Evolutionary conservation across 2,329 filamentous ascomycete genomes (phyloP).

Genomic region (Fusarium ambrosium): DNA sequence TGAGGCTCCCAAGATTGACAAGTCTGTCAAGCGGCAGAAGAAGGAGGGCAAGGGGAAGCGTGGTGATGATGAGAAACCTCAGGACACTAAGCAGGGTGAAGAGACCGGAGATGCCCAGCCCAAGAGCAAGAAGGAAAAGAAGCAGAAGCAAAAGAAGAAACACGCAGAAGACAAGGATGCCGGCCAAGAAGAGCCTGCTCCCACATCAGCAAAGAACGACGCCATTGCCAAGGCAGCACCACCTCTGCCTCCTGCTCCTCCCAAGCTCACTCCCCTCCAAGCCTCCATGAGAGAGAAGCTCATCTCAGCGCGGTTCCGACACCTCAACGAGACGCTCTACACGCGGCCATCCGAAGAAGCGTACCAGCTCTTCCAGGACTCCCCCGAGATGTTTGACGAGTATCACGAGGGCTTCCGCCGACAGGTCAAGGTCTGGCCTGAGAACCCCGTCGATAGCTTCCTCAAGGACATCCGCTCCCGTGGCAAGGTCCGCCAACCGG

Average conservation of each 20-base stretch:
- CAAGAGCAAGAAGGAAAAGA: conserved; percentile 55
- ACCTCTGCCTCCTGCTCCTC: conserved; percentile 58
- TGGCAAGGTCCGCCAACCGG: conserved; percentile 64
- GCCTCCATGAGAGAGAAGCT: conserved; percentile 95
- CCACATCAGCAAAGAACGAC: conserved; percentile 38
- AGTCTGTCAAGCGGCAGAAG: conserved; percentile 53
- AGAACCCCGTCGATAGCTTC: conserved; percentile 94
- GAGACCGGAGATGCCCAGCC: conserved; percentile 39
- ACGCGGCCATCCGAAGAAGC: conserved; percentile 88
- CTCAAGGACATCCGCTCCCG: conserved; percentile 78
- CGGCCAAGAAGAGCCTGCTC: conserved; percentile 16
- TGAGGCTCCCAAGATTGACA: conserved; percentile 43
- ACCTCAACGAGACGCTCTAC: conserved; percentile 97
- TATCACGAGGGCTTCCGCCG: conserved; percentile 97
- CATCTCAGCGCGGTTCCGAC: conserved; percentile 93
- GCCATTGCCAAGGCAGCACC: conserved; percentile 43
- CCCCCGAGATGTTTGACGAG: conserved; percentile 94
- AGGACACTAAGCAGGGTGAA: conserved; percentile 18
- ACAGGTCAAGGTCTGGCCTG: conserved; percentile 95
- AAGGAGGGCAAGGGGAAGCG: conserved; percentile 50
- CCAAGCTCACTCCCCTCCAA: conserved; percentile 91
- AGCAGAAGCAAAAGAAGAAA: conserved; percentile 39
- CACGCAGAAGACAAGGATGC: conserved; percentile 34
- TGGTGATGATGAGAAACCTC: conserved; percentile 41
- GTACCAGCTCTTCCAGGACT: conserved; percentile 83